Conservation (phyloP, 2,329 filamentous ascomycete genomes). For the Gaeumannomyces tritici region DNA sequence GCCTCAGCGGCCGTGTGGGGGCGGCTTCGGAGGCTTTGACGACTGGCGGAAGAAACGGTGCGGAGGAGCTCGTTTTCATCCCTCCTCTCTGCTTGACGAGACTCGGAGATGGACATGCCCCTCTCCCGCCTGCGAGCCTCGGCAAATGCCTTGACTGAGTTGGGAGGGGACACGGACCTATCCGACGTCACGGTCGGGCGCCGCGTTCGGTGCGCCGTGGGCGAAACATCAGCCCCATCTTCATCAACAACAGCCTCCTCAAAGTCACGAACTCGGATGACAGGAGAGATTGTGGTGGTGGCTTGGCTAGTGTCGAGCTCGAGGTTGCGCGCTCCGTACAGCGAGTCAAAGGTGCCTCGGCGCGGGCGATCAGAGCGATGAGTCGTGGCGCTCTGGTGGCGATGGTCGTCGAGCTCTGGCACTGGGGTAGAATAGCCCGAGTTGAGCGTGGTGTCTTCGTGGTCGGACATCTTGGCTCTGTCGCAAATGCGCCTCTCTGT, state of each 20-base stretch:
- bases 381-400: constrained; percentile 52
- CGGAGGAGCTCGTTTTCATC: constrained; percentile 52
- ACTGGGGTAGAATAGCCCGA: constrained; percentile 65
- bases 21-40: constrained; percentile 43
- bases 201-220: constrained; percentile 33
- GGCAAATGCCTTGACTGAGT: constrained; percentile 95
- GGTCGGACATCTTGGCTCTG: constrained; percentile 51
- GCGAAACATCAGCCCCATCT: constrained; percentile 41
- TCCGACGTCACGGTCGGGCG: constrained; percentile 45
- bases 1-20: constrained; percentile 42
- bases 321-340: constrained; percentile 38
- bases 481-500: background rate
- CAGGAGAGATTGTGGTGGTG: constrained; percentile 28
- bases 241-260: constrained; percentile 81
- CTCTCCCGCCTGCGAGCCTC: constrained; percentile 80
- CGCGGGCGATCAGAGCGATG: constrained; percentile 52
- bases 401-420: constrained; percentile 81
- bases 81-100: constrained; percentile 16
- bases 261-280: constrained; percentile 61
- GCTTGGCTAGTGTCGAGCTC: constrained; percentile 23
- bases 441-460: constrained; percentile 48
- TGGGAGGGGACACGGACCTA: constrained; percentile 77
- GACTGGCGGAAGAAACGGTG: constrained; percentile 57
- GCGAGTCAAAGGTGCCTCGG: constrained; percentile 65
- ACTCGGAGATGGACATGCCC: constrained; percentile 48